phyloP scores from a whole-genome alignment of 345 rosid genomes.

The Toxicodendron radicans region DNA sequence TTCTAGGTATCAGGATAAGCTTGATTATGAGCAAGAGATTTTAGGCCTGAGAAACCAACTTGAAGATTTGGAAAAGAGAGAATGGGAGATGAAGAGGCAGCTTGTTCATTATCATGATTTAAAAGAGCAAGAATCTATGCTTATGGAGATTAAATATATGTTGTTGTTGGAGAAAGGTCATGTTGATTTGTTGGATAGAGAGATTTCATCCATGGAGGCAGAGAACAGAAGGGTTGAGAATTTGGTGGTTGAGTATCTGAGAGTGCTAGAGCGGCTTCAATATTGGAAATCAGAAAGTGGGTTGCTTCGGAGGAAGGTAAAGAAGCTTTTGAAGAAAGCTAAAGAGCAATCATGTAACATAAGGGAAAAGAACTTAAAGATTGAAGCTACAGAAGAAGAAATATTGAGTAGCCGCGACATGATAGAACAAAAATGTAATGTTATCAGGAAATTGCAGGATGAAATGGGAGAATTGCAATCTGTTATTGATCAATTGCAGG shows the following conservation, averaged over 20 bases:
- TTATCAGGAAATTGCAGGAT: constrained; percentile 40
- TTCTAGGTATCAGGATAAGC: constrained; percentile 10
- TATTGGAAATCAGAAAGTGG: constrained; percentile 38
- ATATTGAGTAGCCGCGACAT: constrained; percentile 27
- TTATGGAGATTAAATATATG: constrained; percentile 50
- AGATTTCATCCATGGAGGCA: constrained; percentile 45
- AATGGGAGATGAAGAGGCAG: constrained; percentile 37
- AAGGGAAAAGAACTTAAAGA: constrained; percentile 37
- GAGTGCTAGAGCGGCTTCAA: constrained; percentile 39
- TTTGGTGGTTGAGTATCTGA: constrained; percentile 38
- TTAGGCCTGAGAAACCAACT: constrained; percentile 33
- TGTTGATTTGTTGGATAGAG: constrained; percentile 45
- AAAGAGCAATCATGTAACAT: constrained; percentile 32
- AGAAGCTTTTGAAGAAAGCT: constrained; percentile 45
- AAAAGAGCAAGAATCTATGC: constrained; percentile 59
- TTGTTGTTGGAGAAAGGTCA: constrained; percentile 39
- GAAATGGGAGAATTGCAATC: constrained; percentile 38
- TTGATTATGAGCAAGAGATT: constrained; percentile 32
- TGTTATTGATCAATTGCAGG: constrained; percentile 28
- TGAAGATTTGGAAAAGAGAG: constrained; percentile 54
- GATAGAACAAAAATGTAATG: constrained; percentile 30
- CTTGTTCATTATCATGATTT: constrained; percentile 46
- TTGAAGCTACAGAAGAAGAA: constrained; percentile 38
- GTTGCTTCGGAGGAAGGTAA: constrained; percentile 48
- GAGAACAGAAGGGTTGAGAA: constrained; percentile 42